phyloP scores from a whole-genome alignment of 306 rosid species.

The Coriaria nepalensis region DNA sequence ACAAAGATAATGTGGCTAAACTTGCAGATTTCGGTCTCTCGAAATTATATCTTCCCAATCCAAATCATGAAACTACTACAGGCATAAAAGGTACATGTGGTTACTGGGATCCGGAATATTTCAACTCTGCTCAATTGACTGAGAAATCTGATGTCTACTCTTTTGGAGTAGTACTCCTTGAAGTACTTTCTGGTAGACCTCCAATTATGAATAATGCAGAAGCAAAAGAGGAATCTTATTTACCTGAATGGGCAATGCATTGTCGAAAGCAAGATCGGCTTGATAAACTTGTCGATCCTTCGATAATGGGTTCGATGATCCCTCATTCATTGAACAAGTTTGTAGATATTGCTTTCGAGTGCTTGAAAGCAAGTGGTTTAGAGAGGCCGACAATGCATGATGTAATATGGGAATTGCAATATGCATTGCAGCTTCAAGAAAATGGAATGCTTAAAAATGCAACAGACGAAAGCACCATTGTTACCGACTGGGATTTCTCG shows the following conservation, averaged over 20 bases:
- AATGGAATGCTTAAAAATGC: too few relatives aligned
- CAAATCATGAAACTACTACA: background rate
- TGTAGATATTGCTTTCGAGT: slow-evolving; percentile 5
- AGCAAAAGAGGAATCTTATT: background rate
- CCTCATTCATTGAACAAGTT: background rate
- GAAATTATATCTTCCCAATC: background rate
- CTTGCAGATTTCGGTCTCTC: slow-evolving; percentile 12
- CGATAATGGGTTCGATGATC: background rate
- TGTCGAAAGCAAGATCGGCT: background rate
- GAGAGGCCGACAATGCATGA: slow-evolving; percentile 13
- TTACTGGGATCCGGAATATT: slow-evolving; percentile 2
- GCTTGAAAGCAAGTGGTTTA: background rate
- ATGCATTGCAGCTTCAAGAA: slow-evolving; percentile 5
- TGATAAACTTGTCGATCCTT: slow-evolving; percentile 3
- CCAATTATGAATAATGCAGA: background rate
- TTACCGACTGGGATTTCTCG: too few relatives aligned
- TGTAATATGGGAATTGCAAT: slow-evolving; percentile 5
- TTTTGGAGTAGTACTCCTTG: slow-evolving; percentile 9
- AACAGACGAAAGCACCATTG: too few relatives aligned
- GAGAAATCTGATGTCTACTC: slow-evolving; percentile 6
- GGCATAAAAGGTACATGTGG: background rate
- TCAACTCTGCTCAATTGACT: background rate
- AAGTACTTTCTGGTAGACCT: slow-evolving; percentile 5
- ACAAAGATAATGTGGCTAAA: background rate
- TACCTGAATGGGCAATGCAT: background rate